phyloP scores from a whole-genome alignment of 2,329 filamentous ascomycete species.

The Cladophialophora yegresii region DNA sequence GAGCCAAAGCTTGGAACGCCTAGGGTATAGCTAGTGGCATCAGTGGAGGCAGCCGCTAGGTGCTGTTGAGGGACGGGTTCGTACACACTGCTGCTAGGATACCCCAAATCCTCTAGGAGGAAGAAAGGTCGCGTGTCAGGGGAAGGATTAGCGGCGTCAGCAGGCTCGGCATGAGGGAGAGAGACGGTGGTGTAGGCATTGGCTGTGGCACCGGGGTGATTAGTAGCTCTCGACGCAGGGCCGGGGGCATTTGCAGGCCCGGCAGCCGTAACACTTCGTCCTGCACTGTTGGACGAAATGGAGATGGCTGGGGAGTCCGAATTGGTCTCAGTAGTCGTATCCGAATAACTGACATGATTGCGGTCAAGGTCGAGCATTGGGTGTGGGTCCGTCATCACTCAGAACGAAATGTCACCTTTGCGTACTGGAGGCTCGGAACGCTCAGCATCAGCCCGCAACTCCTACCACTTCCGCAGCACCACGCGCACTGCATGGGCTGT shows the following conservation, averaged over 20 bases:
- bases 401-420: constrained; percentile 21
- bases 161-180: constrained; percentile 28
- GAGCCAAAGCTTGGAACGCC: constrained; percentile 31
- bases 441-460: constrained; percentile 17
- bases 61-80: constrained; percentile 23
- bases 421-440: constrained; percentile 9
- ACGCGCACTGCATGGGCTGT: constrained; percentile 10
- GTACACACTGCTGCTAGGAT: constrained; percentile 24
- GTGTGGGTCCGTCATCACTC: constrained; percentile 35
- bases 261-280: constrained; percentile 1
- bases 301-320: constrained; percentile 34
- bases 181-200: constrained; percentile 21
- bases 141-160: constrained; percentile 35
- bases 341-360: constrained; percentile 27
- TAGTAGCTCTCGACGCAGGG: constrained; percentile 27
- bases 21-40: constrained; percentile 31
- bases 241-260: constrained; percentile 10
- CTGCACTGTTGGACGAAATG: constrained; percentile 27
- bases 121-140: constrained; percentile 31
- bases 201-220: constrained; percentile 22
- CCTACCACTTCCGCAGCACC: constrained; percentile 10
- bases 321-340: constrained; percentile 26
- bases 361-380: constrained; percentile 24
- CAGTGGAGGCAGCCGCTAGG: constrained; percentile 25
- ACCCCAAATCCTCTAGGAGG: constrained; percentile 22